Evolutionary conservation across 2,329 filamentous ascomycete species (phyloP).

Genomic region (Chrysosporium queenslandicum): DNA sequence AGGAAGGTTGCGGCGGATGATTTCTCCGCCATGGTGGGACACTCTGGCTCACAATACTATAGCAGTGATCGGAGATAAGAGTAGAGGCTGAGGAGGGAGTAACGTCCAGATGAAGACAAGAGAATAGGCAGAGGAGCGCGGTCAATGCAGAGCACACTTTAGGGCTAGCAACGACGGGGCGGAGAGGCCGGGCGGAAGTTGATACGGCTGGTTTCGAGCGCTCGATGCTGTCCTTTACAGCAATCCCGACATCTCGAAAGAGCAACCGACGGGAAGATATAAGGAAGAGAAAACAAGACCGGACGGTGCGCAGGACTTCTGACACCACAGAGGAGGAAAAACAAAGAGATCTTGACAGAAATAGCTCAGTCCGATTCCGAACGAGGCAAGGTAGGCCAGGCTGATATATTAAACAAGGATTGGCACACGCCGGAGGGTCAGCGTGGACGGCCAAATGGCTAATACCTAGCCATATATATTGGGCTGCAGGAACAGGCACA

Average conservation of each 20-base stretch:
- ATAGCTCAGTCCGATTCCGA: not conserved
- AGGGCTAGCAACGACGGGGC: too few species aligned
- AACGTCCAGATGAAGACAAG: not conserved
- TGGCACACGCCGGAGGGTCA: not conserved
- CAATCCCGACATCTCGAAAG: not conserved
- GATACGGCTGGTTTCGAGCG: not conserved
- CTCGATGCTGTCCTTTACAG: not conserved
- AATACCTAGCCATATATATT: not conserved
- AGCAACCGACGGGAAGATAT: not conserved
- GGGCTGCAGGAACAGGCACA: not conserved
- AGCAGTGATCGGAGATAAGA: not conserved
- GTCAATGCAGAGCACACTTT: too few species aligned
- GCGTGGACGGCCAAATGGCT: not conserved
- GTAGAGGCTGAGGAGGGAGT: not conserved
- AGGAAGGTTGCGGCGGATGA: not conserved
- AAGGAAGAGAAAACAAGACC: not conserved
- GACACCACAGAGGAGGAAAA: not conserved
- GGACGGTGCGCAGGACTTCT: not conserved
- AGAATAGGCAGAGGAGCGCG: too few species aligned
- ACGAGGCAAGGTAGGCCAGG: not conserved
- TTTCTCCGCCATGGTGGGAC: conserved; percentile 6
- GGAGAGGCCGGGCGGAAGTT: not conserved
- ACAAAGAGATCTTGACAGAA: not conserved
- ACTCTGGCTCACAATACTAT: not conserved
- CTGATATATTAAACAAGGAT: conserved; percentile 8